Conservation (phyloP, 1,284 basidiomycete species). For the Nidula niveotomentosa region DNA sequence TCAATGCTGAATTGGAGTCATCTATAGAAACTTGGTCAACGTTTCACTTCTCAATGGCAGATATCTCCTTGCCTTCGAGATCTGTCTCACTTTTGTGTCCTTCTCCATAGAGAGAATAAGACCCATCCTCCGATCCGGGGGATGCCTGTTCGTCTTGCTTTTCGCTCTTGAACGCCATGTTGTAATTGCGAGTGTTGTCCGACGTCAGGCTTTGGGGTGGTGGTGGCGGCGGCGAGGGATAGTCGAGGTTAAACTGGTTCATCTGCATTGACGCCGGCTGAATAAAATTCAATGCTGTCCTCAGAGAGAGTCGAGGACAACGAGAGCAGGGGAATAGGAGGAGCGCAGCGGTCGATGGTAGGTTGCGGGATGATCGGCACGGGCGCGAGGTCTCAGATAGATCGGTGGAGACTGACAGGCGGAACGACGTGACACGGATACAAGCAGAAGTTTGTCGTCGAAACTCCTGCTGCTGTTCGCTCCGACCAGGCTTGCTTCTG, state of each 20-base stretch:
- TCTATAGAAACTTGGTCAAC: constrained; percentile 25
- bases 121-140: constrained; percentile 50
- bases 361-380: constrained; percentile 38
- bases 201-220: constrained; percentile 9
- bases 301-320: constrained; percentile 5
- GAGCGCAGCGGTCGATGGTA: constrained; percentile 17
- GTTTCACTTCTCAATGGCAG: constrained; percentile 2
- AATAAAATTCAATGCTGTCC: too few relatives aligned
- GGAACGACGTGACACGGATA: constrained; percentile 37
- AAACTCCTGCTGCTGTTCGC: constrained; percentile 31
- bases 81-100: constrained; percentile 36
- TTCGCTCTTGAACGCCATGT: constrained; percentile 17
- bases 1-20: constrained; percentile 57
- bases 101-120: constrained; percentile 30
- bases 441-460: constrained; percentile 29
- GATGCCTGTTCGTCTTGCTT: constrained; percentile 41
- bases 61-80: constrained; percentile 36
- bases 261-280: constrained; percentile 12
- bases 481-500: constrained; percentile 25
- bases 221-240: constrained; percentile 13
- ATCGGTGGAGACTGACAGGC: constrained; percentile 28
- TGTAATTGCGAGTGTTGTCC: constrained; percentile 14
- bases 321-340: constrained; percentile 13
- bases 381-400: constrained; percentile 39
- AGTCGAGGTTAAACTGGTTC: constrained; percentile 25